These are phyloP conservation scores for Pisolithus orientalis DNA, from an alignment of 768 basidiomycete genomes.

Conservation along the genomic window DNA sequence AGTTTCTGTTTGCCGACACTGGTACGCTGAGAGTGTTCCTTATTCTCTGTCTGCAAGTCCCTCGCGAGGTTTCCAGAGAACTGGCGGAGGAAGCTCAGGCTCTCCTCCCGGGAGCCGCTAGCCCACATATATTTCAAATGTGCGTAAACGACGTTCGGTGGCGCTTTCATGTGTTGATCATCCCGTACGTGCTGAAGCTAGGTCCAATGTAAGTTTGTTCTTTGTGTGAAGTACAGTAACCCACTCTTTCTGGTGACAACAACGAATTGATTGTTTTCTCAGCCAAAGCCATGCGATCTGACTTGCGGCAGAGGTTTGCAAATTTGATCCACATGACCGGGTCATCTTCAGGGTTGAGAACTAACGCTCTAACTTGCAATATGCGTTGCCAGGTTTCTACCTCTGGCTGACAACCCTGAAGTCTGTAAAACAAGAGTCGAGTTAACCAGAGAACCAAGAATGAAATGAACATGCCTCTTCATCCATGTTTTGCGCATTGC, in stretches of 20 bases:
- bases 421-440: slow-evolving; percentile 34
- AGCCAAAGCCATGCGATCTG: slow-evolving; percentile 88
- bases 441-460: neutral
- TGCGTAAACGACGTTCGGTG: slow-evolving; percentile 94
- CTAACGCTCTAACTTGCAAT: slow-evolving; percentile 90
- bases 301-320: slow-evolving; percentile 94
- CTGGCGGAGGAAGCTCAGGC: slow-evolving; percentile 72
- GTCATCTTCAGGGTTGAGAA: slow-evolving; percentile 89
- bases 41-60: slow-evolving; percentile 63
- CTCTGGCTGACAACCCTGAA: slow-evolving; percentile 95
- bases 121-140: slow-evolving; percentile 97
- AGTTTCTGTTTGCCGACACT: slow-evolving; percentile 55
- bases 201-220: slow-evolving; percentile 2
- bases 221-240: slow-evolving; percentile 9
- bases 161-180: slow-evolving; percentile 60
- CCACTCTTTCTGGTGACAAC: slow-evolving; percentile 64
- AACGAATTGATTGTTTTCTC: slow-evolving; percentile 96
- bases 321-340: slow-evolving; percentile 99
- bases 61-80: slow-evolving; percentile 72
- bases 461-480: slow-evolving; percentile 57
- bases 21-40: slow-evolving; percentile 44
- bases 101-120: slow-evolving; percentile 68
- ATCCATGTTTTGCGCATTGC: slow-evolving; percentile 96
- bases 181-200: slow-evolving; percentile 44
- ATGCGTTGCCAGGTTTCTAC: slow-evolving; percentile 99